Evolutionary conservation across 75 land plant species (phyloP).

Genomic region (Chamaecyparis obtusa): DNA sequence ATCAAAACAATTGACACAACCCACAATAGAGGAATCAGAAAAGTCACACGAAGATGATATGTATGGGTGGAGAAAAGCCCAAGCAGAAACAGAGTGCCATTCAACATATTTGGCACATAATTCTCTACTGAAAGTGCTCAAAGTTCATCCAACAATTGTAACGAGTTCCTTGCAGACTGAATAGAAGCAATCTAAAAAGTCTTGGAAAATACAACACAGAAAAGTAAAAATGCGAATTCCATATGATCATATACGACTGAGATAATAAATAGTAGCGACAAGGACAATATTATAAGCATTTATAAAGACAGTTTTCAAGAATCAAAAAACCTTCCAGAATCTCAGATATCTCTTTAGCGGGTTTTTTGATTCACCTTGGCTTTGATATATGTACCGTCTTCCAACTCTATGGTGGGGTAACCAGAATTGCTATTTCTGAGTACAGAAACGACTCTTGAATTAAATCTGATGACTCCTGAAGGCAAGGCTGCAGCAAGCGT

Average conservation of each 20-base stretch:
- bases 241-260: background rate
- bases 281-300: background rate
- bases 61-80: background rate
- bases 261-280: background rate
- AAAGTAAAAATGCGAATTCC: background rate
- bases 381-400: constrained; percentile 6
- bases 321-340: background rate
- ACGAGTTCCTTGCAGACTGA: background rate
- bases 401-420: background rate
- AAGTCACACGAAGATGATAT: background rate
- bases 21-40: background rate
- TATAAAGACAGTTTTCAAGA: background rate
- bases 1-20: background rate
- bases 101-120: background rate
- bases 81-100: background rate
- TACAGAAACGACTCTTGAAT: constrained; percentile 17
- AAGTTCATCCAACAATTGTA: background rate
- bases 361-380: constrained; percentile 17
- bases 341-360: background rate
- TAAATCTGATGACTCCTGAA: constrained; percentile 21
- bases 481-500: constrained; percentile 25
- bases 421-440: background rate
- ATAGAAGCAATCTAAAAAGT: background rate
- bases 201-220: background rate
- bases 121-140: background rate